phyloP scores from a whole-genome alignment of 2,329 filamentous ascomycete species.

The Apiospora hydei region DNA sequence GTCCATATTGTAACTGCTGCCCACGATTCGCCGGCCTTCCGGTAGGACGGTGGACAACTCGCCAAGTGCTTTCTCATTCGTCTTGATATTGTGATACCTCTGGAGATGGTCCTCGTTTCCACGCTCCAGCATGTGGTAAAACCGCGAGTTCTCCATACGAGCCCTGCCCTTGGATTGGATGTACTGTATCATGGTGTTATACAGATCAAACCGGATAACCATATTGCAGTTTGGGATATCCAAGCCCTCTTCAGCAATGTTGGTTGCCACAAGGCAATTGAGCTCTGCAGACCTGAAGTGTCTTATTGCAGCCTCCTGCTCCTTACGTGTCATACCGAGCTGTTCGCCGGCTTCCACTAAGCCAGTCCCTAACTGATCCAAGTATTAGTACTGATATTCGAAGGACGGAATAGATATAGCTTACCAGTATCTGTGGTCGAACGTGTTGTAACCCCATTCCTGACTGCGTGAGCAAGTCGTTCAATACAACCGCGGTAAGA shows the following conservation, averaged over 20 bases:
- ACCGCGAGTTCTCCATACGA: constrained; percentile 77
- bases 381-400: constrained; percentile 25
- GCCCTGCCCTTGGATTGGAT: constrained; percentile 92
- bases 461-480: constrained; percentile 68
- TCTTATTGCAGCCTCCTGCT: constrained; percentile 77
- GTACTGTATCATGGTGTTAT: constrained; percentile 90
- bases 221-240: constrained; percentile 74
- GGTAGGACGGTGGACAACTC: constrained; percentile 79
- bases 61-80: constrained; percentile 71
- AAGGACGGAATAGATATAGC: constrained; percentile 30
- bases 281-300: constrained; percentile 65
- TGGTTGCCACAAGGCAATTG: constrained; percentile 73
- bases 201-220: constrained; percentile 82
- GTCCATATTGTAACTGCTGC: constrained; percentile 64
- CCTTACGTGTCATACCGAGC: constrained; percentile 65
- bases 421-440: constrained; percentile 61
- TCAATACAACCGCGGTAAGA: constrained; percentile 77
- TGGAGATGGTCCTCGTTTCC: constrained; percentile 68
- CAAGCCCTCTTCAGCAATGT: constrained; percentile 72
- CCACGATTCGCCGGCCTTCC: constrained; percentile 73
- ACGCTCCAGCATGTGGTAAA: constrained; percentile 82
- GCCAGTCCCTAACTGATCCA: constrained; percentile 47
- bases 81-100: constrained; percentile 64
- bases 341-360: constrained; percentile 58
- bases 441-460: constrained; percentile 65